Base-by-base conservation (phyloP, 192 early-diverging fungal species). In the Chytriomyces confervae region DNA sequence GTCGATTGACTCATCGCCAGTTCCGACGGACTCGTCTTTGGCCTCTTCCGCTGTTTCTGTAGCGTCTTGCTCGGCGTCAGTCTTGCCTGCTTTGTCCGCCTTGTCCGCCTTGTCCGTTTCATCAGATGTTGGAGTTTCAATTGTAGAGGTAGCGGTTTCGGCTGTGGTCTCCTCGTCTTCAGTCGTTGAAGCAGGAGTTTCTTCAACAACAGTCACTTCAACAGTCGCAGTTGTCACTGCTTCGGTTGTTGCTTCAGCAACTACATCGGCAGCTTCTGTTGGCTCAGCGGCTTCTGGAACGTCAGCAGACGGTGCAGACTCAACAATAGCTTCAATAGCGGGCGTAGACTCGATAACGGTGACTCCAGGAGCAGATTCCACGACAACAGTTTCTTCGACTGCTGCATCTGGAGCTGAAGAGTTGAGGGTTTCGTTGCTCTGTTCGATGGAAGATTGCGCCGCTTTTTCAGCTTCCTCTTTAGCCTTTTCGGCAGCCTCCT, bases 401-500 rank as follows among this genome's bases (percentile, higher is more conserved):
- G 24, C 24, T 2, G 7, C 24, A n/a, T 16, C 45, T 18, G 18
- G 13, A n/a, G 20, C 24, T 11, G n/a, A 16, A 43, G 71, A 61
- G 13, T 23, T 73, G 18, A 29, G 16, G 9, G 16, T 20, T 16
- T 23, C 50, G n/a, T 47, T 27, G 20, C 16, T 23, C 57, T 65
- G 18, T 47, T 11, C 5, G 18, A n/a, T n/a, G 50, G 20, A 44
- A 50, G 23, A 49, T 16, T 27, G 18, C 27, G 20, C 65, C 16
- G 23, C 77, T 24, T 63, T 16, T 46, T 36, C 62, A 6, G 50
- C 62, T 18, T 65, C 62, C 47, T 65, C 47, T 24, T 72, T 70
- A 3, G 43, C 67, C n/a, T 62, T 50, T 29, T 78, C 46, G 20
- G 10, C 77, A 27, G 24, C 43, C 10, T 65, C 77, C 2, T 78